phyloP scores from a whole-genome alignment of 116 monocot species.

The Trichopus zeylanicus region DNA sequence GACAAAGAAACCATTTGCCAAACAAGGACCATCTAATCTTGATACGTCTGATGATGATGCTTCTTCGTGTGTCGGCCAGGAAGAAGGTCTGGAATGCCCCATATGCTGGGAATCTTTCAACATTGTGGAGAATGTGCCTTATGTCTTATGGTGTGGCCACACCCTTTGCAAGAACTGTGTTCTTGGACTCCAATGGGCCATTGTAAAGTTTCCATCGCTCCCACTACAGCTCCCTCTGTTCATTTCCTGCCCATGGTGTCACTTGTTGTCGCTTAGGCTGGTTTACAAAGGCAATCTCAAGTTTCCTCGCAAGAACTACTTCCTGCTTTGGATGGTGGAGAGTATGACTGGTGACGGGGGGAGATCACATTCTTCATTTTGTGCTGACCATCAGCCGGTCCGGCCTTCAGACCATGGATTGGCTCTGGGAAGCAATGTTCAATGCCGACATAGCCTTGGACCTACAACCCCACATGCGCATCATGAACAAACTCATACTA shows the following conservation, averaged over 20 bases:
- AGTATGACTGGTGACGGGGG: slow-evolving; percentile 56
- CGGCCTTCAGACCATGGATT: slow-evolving; percentile 17
- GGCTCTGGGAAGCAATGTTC: slow-evolving; percentile 9
- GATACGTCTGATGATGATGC: slow-evolving; percentile 74
- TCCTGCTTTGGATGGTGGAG: slow-evolving; percentile 89
- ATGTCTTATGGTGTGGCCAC: slow-evolving; percentile 88
- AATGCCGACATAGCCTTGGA: too few relatives aligned
- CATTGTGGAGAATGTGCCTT: slow-evolving; percentile 80
- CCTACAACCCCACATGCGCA: background rate
- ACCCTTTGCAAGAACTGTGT: slow-evolving; percentile 83
- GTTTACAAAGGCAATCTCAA: slow-evolving; percentile 63
- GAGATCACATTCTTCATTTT: slow-evolving; percentile 27
- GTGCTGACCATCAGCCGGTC: slow-evolving; percentile 12
- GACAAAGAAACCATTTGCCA: slow-evolving; percentile 3
- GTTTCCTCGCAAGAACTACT: slow-evolving; percentile 78
- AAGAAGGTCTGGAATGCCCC: slow-evolving; percentile 77
- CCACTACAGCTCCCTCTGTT: slow-evolving; percentile 68
- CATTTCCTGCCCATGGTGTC: slow-evolving; percentile 86
- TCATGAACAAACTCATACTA: background rate
- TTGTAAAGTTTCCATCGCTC: slow-evolving; percentile 52
- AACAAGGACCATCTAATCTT: slow-evolving; percentile 7
- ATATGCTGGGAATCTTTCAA: slow-evolving; percentile 88
- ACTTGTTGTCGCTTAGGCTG: slow-evolving; percentile 54
- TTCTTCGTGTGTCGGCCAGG: slow-evolving; percentile 45
- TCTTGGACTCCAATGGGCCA: slow-evolving; percentile 59